Base-by-base conservation (phyloP, 169 alveolate species). In the Eimeria sp. region DNA sequence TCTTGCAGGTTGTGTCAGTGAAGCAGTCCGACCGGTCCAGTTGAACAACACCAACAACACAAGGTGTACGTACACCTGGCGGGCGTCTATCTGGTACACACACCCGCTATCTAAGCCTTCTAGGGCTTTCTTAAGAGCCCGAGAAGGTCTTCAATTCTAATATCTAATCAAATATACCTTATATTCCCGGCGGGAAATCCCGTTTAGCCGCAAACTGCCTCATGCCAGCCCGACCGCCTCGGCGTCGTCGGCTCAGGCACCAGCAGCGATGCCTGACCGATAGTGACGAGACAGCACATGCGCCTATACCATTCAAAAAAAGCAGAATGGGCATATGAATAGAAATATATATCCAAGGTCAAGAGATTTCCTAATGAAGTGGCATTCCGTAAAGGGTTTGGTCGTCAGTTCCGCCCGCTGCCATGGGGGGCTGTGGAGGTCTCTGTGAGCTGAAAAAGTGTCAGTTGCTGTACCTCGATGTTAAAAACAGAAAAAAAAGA, bases 31-130 rank as follows among this genome's bases (percentile, higher is more conserved):
- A 40, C 92, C 63, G 78, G 92, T 84, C 92, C 92, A 84, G 78
- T 84, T 84, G 92, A 84, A 58, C 75, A 49, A 63, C 47, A 70
- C 92, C 61, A 82, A 22, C 65, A 76, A 40, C 90, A 57, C 47
- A 22, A 84, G 92, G 92, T 84, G 92, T 58, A 84, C 92, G 78
- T 84, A 84, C 92, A 84, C 78, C 92, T 58, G 92, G 78, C 80
- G 58, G 65, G 78, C 86, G 86, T 13, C 90, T 82, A 54, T 82
- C 90, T 9, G 70, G 16, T 57, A 27, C 72, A 49, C 90, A 78
- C 89, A 7, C 90, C 65, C 90, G 49, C 90, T 34, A 49, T 34
- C 92, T 30, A 45, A n/a, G 80, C 34, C 92, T 51, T 13, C 58
- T 45, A 5, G n/a, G 61, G 43, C 86, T 61, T 47, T 43, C 18